Evolutionary conservation across 2,329 filamentous ascomycete genomes (phyloP).

Genomic region (Aspergillus tamarii): DNA sequence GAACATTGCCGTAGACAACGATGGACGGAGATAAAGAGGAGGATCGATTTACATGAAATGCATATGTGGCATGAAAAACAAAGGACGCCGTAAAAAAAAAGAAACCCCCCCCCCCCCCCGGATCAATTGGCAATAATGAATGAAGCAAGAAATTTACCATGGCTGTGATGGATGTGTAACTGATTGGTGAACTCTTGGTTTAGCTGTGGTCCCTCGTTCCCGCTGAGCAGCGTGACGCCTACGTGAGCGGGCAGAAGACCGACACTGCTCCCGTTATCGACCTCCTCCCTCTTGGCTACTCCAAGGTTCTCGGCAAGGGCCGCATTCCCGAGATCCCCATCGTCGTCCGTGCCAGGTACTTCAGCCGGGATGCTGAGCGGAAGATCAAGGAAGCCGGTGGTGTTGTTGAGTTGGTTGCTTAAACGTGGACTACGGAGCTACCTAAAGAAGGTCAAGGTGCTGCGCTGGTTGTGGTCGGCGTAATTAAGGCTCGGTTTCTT

Average conservation of each 20-base stretch:
- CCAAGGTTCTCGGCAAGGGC: constrained; percentile 98
- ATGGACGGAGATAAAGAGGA: constrained; percentile 11
- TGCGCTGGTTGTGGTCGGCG: constrained; percentile 35
- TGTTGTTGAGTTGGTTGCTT: constrained; percentile 93
- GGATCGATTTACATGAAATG: background rate
- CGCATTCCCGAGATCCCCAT: constrained; percentile 89
- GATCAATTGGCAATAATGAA: background rate
- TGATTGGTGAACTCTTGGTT: constrained; percentile 23
- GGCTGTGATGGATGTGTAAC: constrained; percentile 9
- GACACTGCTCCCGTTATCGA: constrained; percentile 97
- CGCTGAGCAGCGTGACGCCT: constrained; percentile 87
- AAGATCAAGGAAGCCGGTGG: constrained; percentile 99
- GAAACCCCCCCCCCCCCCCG: too few species aligned
- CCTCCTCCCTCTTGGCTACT: constrained; percentile 95
- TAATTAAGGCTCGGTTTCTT: constrained; percentile 33
- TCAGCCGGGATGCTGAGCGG: constrained; percentile 94
- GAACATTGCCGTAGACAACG: background rate
- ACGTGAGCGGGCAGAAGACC: constrained; percentile 77
- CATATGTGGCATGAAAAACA: background rate
- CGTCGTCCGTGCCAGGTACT: constrained; percentile 92
- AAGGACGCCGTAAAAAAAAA: background rate
- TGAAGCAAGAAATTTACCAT: background rate
- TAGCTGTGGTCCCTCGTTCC: constrained; percentile 97
- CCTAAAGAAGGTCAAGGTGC: constrained; percentile 33
- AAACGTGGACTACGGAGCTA: constrained; percentile 47